Evolutionary conservation across 192 early-diverging fungal genomes (phyloP).

Genomic region (Entomortierella lignicola): DNA sequence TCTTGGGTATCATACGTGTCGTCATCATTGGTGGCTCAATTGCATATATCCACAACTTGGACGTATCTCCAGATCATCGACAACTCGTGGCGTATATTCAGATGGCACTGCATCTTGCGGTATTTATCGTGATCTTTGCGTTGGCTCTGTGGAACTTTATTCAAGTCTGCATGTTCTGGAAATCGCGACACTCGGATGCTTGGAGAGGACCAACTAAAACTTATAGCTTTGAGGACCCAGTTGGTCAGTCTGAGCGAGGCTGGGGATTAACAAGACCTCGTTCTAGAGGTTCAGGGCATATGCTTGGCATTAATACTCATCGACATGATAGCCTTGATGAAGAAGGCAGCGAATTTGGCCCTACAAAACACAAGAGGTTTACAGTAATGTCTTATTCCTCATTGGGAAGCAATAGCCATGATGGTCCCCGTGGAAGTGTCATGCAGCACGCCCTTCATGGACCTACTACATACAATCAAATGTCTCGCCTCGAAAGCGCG

Average conservation of each 20-base stretch:
- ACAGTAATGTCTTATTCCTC: conserved; percentile 41
- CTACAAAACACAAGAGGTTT: conserved; percentile 17
- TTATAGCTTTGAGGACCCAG: conserved; percentile 43
- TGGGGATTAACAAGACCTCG: conserved; percentile 26
- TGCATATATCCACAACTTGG: conserved; percentile 43
- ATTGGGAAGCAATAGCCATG: conserved; percentile 17
- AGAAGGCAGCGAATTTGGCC: background rate
- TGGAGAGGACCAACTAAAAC: conserved; percentile 44
- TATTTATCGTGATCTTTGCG: conserved; percentile 56
- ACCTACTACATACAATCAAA: background rate
- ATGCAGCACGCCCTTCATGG: conserved; percentile 27
- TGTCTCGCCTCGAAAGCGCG: background rate
- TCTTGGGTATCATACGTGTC: conserved; percentile 50
- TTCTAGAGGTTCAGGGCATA: conserved; percentile 8
- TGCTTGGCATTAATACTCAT: background rate
- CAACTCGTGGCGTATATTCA: conserved; percentile 60
- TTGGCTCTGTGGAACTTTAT: conserved; percentile 39
- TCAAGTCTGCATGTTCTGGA: conserved; percentile 42
- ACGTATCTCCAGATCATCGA: conserved; percentile 16
- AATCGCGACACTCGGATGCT: conserved; percentile 10
- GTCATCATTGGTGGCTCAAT: conserved; percentile 54
- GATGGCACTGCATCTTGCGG: conserved; percentile 54
- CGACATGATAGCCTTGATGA: conserved; percentile 15
- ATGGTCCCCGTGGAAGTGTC: background rate
- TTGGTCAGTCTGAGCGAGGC: conserved; percentile 7